phyloP scores from a whole-genome alignment of 75 land plant species.

The Picea sitchensis region DNA sequence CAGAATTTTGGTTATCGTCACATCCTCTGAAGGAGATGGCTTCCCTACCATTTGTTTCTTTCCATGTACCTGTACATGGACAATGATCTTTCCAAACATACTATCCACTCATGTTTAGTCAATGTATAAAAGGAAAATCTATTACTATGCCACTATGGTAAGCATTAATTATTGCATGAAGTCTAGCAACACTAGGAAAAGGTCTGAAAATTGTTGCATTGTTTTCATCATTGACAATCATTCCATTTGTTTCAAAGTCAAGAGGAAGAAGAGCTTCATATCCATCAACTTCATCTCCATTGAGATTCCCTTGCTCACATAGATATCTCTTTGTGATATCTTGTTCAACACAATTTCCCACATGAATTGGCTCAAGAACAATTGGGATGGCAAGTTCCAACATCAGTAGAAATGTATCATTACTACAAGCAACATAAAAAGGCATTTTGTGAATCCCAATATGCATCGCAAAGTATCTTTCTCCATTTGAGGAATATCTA shows the following conservation, averaged over 20 bases:
- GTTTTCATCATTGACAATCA: constrained; percentile 81
- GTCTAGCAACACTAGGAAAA: constrained; percentile 60
- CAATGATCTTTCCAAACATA: constrained; percentile 97
- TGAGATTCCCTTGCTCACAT: no score
- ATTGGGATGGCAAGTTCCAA: no score
- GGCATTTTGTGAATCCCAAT: no score
- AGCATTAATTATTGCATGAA: constrained; percentile 87
- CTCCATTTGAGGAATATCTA: constrained; percentile 39
- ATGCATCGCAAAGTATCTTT: no score
- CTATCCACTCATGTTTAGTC: constrained; percentile 63
- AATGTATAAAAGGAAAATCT: constrained; percentile 79
- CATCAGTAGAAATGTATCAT: no score
- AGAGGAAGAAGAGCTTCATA: constrained; percentile 81
- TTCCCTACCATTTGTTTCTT: constrained; percentile 85
- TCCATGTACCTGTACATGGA: constrained; percentile 71
- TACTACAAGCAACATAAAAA: no score
- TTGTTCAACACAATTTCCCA: no score
- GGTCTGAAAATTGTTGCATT: constrained; percentile 84
- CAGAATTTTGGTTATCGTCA: constrained; percentile 87
- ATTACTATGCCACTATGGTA: constrained; percentile 89
- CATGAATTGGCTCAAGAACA: no score
- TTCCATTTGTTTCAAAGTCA: constrained; percentile 78
- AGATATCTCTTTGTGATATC: no score
- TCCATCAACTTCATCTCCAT: constrained; percentile 76
- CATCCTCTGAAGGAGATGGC: constrained; percentile 84